phyloP scores from a whole-genome alignment of 2,329 filamentous ascomycete species.

The Dactylellina cionopaga region DNA sequence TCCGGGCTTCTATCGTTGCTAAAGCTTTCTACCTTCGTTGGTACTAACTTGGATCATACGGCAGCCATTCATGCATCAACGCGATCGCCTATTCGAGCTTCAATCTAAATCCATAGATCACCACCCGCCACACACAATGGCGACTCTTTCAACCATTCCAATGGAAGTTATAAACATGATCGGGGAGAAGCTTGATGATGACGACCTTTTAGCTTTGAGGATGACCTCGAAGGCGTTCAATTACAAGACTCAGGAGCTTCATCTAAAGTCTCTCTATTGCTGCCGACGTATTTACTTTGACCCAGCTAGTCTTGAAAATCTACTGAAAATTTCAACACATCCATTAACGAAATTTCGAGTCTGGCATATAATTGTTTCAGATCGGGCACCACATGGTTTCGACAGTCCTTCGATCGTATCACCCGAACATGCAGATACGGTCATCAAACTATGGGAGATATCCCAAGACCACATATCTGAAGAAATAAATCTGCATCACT shows the following conservation, averaged over 20 bases:
- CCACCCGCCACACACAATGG: not conserved
- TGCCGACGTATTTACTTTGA: not conserved
- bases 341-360: not conserved
- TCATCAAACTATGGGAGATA: not conserved
- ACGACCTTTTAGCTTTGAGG: conserved; percentile 7
- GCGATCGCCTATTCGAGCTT: not conserved
- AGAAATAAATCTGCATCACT: not conserved
- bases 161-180: conserved; percentile 8
- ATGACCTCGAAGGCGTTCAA: conserved; percentile 11
- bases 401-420: too few species aligned
- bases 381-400: not conserved
- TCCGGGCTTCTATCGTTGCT: too few species aligned
- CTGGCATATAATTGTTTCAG: not conserved
- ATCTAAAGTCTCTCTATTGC: not conserved
- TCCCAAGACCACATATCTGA: too few species aligned
- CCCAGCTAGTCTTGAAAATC: conserved; percentile 16
- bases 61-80: not conserved
- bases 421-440: not conserved
- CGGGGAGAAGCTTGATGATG: conserved; percentile 15
- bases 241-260: not conserved
- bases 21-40: too few species aligned
- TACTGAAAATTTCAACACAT: conserved; percentile 3
- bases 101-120: not conserved
- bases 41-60: not conserved
- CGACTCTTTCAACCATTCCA: not conserved